phyloP scores from a whole-genome alignment of 2,329 filamentous ascomycete genomes.

The Coleophoma cylindrospora region DNA sequence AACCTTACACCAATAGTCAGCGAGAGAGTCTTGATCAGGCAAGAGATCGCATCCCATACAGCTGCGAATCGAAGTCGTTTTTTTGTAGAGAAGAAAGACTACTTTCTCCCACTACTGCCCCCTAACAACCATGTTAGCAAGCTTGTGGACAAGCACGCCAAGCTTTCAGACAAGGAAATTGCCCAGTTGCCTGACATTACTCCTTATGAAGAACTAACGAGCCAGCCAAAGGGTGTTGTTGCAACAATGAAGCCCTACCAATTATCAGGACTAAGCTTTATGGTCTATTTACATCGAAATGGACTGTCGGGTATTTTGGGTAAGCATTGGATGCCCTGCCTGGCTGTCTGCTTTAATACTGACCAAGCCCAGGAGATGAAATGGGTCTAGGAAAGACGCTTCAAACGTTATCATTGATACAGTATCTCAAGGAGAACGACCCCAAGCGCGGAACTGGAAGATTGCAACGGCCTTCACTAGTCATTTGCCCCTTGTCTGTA shows the following conservation, averaged over 20 bases:
- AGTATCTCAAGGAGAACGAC: constrained; percentile 37
- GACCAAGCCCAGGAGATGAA: constrained; percentile 28
- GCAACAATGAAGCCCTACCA: constrained; percentile 48
- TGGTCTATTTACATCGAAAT: constrained; percentile 39
- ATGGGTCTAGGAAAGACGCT: constrained; percentile 47
- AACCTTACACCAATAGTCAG: constrained; percentile 17
- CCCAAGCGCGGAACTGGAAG: constrained; percentile 28
- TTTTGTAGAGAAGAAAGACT: constrained; percentile 26
- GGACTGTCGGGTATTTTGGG: constrained; percentile 39
- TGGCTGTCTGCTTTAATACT: not conserved
- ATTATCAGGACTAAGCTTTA: constrained; percentile 42
- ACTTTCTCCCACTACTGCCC: constrained; percentile 27
- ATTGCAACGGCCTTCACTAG: constrained; percentile 34
- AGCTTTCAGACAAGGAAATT: constrained; percentile 15
- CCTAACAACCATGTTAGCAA: constrained; percentile 27
- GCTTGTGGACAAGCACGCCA: constrained; percentile 19
- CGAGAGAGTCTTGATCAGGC: constrained; percentile 19
- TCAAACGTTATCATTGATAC: constrained; percentile 43
- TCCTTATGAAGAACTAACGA: constrained; percentile 22
- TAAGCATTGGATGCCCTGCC: not conserved
- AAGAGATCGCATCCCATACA: constrained; percentile 24
- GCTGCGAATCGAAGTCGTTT: constrained; percentile 24
- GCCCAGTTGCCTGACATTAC: constrained; percentile 15
- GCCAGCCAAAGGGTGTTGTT: constrained; percentile 30
- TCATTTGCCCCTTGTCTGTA: constrained; percentile 46